Evolutionary conservation across 2,329 filamentous ascomycete species (phyloP).

Genomic region (Aulographum hederae): DNA sequence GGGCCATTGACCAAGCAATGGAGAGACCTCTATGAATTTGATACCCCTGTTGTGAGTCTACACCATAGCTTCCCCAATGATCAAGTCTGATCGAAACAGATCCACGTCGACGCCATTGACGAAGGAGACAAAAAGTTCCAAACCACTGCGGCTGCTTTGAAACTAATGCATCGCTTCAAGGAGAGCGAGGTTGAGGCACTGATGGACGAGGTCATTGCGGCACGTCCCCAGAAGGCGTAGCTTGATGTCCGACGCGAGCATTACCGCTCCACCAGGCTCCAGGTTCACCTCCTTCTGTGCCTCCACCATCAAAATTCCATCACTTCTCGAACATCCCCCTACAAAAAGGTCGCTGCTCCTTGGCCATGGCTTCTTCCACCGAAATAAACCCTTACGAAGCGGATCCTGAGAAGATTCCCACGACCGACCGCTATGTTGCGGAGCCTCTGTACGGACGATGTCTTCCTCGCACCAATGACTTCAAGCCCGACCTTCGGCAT

Average conservation of each 20-base stretch:
- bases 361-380: too few relatives aligned
- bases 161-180: conserved; percentile 69
- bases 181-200: too few relatives aligned
- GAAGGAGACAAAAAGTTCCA: conserved; percentile 24
- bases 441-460: conserved; percentile 16
- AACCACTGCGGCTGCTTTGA: conserved; percentile 40
- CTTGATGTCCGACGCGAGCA: too few relatives aligned
- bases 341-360: too few relatives aligned
- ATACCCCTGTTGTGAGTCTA: conserved; percentile 53
- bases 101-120: conserved; percentile 40
- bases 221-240: too few relatives aligned
- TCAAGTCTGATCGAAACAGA: conserved; percentile 14
- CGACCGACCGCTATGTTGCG: conserved; percentile 13
- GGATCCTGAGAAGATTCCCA: too few relatives aligned
- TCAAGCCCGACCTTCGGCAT: conserved; percentile 8
- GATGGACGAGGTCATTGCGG: too few relatives aligned
- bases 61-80: background rate
- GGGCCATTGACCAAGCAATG: conserved; percentile 45
- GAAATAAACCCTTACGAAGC: too few relatives aligned
- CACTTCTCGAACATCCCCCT: too few relatives aligned
- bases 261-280: too few relatives aligned
- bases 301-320: too few relatives aligned
- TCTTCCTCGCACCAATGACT: conserved; percentile 12
- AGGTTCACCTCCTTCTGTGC: too few relatives aligned
- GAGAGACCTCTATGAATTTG: conserved; percentile 62